Percentiles rank a stretch among this genome's conserved stretches.
These are phyloP conservation scores for Lupinus albus DNA, from an alignment of 306 rosid genomes.

Conservation along the genomic window DNA sequence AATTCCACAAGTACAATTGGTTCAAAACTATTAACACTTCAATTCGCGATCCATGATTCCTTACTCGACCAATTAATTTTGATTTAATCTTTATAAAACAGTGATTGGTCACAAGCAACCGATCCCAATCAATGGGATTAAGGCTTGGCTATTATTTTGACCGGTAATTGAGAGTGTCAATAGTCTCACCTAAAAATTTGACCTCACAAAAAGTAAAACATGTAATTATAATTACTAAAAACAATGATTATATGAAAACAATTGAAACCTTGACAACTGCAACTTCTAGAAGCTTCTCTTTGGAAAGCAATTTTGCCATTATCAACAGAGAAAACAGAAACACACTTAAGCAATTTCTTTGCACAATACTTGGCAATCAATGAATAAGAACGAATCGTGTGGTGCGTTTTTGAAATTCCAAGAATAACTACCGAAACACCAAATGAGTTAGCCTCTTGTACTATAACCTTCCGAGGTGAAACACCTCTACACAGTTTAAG, in stretches of 20 bases:
- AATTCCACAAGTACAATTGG: not conserved
- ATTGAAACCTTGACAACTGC: constrained; percentile 51
- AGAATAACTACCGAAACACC: constrained; percentile 63
- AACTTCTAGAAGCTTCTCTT: constrained; percentile 50
- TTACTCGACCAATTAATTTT: too few species aligned
- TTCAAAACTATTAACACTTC: too few species aligned
- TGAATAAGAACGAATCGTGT: constrained; percentile 64
- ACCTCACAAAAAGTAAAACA: not conserved
- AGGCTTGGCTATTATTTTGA: too few species aligned
- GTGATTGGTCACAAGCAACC: too few species aligned
- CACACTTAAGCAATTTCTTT: constrained; percentile 58
- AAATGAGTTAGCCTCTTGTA: constrained; percentile 58
- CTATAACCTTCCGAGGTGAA: constrained; percentile 59
- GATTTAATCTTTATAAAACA: too few species aligned
- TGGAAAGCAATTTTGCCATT: constrained; percentile 71
- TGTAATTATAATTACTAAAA: too few species aligned
- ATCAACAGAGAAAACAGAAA: constrained; percentile 71
- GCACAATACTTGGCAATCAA: constrained; percentile 83
- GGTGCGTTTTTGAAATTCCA: constrained; percentile 75
- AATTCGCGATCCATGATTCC: too few species aligned
- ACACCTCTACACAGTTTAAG: constrained; percentile 74
- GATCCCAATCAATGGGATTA: too few species aligned
- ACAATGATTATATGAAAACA: too few species aligned
- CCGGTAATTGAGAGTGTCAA: too few species aligned
- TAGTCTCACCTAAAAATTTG: too few species aligned